These are phyloP conservation scores for Capsicum chinense DNA, from an alignment of 257 asterid genomes.

Conservation along the genomic window DNA sequence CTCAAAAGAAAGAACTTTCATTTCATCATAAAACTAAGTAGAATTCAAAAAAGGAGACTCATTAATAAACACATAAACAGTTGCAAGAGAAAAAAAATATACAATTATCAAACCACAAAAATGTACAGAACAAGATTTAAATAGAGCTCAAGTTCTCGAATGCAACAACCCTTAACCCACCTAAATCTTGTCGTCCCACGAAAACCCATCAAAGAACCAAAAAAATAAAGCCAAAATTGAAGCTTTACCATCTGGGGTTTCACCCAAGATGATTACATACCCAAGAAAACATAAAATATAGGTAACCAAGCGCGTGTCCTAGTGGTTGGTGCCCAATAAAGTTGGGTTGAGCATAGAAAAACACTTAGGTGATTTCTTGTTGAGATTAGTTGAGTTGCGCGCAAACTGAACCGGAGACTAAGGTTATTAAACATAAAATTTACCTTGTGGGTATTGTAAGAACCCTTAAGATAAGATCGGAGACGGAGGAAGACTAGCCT, in stretches of 20 bases:
- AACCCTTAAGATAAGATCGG: constrained; percentile 1
- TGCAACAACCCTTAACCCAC: too few relatives aligned
- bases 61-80: background rate
- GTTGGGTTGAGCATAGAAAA: too few relatives aligned
- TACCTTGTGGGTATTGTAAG: background rate
- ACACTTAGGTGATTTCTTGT: too few relatives aligned
- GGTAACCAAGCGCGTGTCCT: too few relatives aligned
- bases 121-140: too few relatives aligned
- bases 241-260: background rate
- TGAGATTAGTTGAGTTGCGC: too few relatives aligned
- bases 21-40: too few relatives aligned
- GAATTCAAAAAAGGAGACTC: background rate
- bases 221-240: background rate
- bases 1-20: background rate
- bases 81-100: background rate
- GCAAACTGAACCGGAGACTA: too few relatives aligned
- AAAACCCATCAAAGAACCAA: background rate
- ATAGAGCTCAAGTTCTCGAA: too few relatives aligned
- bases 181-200: too few relatives aligned
- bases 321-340: too few relatives aligned
- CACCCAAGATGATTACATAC: background rate
- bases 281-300: background rate
- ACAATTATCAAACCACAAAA: background rate
- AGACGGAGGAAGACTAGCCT: background rate
- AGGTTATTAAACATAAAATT: background rate